Base-by-base conservation (phyloP, 164 flowering plant species). In the Vitis rotundifolia region DNA sequence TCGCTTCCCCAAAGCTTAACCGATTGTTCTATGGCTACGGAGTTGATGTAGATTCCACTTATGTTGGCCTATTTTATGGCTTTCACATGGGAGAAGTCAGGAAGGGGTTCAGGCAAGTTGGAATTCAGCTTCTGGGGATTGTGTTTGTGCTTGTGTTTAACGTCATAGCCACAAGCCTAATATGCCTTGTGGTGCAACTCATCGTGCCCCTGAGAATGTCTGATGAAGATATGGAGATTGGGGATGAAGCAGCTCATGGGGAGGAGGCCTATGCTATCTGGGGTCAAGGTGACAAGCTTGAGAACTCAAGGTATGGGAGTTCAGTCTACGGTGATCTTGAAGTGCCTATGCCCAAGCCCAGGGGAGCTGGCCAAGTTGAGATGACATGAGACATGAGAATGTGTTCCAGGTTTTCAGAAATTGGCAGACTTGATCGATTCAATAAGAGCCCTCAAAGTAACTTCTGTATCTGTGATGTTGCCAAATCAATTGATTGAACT, bases 251-350 rank as follows among this genome's bases (percentile, higher is more conserved):
- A 26, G 68, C 63, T 63, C 81, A 77, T 58, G 81, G 81, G 29
- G 83, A 82, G 65, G 81, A 73, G 67, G 82, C 83, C 12, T 79
- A 82, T 68, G 80, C 82, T 47, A 59, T 82, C 11, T 77, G 80
- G 85, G 81, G 78, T 11, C 68, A 81, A 19, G 77, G 73, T 31
- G 77, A 78, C 60, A 75, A 68, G 58, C 63, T 67, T 31, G 77
- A 70, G 61, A 61, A 5, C 52, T 62, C 69, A 11, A 72, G 29
- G 56, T 59, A 53, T 61, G 61, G 69, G 8, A 49, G 19, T 13
- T 67, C 79, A 5, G 51, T 57, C 8, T 63, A 70, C 18, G 60
- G 49, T 63, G 75, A 70, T 68, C 18, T 70, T 13, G 77, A 76
- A 71, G 37, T 50, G 12, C 69, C 68, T 1, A 11, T 37, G 44